Percentiles rank a stretch among this genome's conserved stretches.
Conservation (phyloP, 495 filamentous ascomycete genomes). For the Hamigera avellanea region DNA sequence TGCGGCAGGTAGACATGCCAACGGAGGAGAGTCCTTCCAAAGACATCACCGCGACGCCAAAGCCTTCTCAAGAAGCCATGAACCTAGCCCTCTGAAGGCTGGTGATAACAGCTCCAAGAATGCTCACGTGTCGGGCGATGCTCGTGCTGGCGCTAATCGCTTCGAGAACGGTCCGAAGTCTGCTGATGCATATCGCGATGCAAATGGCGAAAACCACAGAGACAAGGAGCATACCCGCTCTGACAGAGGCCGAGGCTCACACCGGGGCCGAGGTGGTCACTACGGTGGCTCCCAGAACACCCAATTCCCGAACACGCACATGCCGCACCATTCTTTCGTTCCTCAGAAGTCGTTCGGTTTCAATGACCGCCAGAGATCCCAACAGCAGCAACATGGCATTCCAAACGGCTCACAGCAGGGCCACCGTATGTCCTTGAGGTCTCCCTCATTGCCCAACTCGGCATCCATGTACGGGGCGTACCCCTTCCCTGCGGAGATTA, state of each 20-base stretch:
- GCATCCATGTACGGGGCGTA: slow-evolving; percentile 26
- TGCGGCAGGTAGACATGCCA: slow-evolving; percentile 12
- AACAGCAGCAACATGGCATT: slow-evolving; percentile 15
- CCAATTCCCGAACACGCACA: slow-evolving; percentile 38
- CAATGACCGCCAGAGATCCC: slow-evolving; percentile 31
- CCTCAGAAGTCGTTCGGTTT: slow-evolving; percentile 27
- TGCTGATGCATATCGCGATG: slow-evolving; percentile 22
- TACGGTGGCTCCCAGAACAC: slow-evolving; percentile 28
- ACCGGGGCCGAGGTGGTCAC: slow-evolving; percentile 41
- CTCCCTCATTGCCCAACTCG: slow-evolving; percentile 38
- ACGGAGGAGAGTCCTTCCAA: slow-evolving; percentile 18
- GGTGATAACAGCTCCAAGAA: slow-evolving; percentile 17
- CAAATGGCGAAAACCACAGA: slow-evolving; percentile 12
- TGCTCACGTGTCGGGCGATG: slow-evolving; percentile 20
- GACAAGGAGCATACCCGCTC: slow-evolving; percentile 26
- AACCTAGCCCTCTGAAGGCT: slow-evolving; percentile 13
- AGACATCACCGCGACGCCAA: slow-evolving; percentile 26
- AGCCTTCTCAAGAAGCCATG: slow-evolving; percentile 23
- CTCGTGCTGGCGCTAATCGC: slow-evolving; percentile 24
- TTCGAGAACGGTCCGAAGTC: slow-evolving; percentile 30
- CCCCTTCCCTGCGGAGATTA: slow-evolving; percentile 26
- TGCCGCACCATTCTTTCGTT: slow-evolving; percentile 28
- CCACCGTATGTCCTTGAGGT: slow-evolving; percentile 32
- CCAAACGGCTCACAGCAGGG: slow-evolving; percentile 24
- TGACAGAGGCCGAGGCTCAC: slow-evolving; percentile 41